Base-by-base conservation (phyloP, 2,329 filamentous ascomycete genomes). In the Tricladium varicosporioides region DNA sequence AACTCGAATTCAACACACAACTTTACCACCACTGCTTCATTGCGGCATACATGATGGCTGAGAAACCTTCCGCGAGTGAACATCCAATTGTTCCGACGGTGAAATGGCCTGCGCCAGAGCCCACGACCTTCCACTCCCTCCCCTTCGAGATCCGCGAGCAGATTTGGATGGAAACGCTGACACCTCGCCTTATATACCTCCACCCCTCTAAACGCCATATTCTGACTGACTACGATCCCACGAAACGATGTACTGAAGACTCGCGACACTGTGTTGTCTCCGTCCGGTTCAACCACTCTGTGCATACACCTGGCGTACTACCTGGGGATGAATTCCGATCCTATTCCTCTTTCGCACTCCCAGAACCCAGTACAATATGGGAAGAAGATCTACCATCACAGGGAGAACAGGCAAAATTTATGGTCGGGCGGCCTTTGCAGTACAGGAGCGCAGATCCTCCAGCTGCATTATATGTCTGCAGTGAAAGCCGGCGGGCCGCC, bases 91-190 rank as follows among this genome's bases (percentile, higher is more conserved):
- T 40, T 40, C 36, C 36, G 36, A 40, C n/a, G 5, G 36, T n/a
- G n/a, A 7, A 3, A 27, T 27, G 22, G 22, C 22, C 22, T 27
- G 22, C 22, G 22, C 22, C 22, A 27, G 22, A 27, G 22, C 22
- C 22, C 22, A 40, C 36, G 10, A 40, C 36, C 36, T 40, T 40
- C 36, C 36, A 40, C 36, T 40, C 36, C 36, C 36, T 40, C n/a
- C 51, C 51, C 1, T 49, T 14, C 16, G 56, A 58, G 16, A 22
- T 58, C 13, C 56, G 51, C 14, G 51, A 58, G 13, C 45, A 54
- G 43, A 54, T 58, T 40, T 58, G 56, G 51, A 45, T 50, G 10
- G 31, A 53, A 5, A 57, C 55, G 2, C 45, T 57, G n/a, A 16
- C 11, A 16, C 56, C 56, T 18, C 40, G 56, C 14, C 14, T 58